Percentiles rank a stretch among this genome's conserved stretches.
Conservation (phyloP, 1,284 basidiomycete species). For the Tetrapyrgos nigripes region DNA sequence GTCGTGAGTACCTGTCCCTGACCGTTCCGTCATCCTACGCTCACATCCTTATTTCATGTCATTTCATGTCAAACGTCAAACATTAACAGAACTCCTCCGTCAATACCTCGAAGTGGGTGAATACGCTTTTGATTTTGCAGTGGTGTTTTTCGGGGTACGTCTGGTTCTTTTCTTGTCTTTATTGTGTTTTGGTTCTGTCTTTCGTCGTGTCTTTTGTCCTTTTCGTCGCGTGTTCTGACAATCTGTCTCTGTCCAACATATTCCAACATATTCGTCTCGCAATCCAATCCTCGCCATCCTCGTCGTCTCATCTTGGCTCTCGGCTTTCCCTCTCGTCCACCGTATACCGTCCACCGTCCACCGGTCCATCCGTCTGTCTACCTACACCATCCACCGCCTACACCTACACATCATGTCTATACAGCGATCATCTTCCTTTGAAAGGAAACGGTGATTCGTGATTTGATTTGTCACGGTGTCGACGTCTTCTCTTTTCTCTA, state of each 20-base stretch:
- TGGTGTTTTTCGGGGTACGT: constrained; percentile 80
- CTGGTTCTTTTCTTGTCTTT: too few relatives aligned
- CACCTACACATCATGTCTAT: constrained; percentile 3
- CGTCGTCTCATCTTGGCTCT: too few relatives aligned
- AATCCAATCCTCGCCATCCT: too few relatives aligned
- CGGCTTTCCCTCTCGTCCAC: too few relatives aligned
- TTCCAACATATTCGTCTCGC: too few relatives aligned
- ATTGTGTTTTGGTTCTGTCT: too few relatives aligned
- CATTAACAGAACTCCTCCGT: constrained; percentile 63
- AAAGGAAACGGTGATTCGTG: constrained; percentile 41
- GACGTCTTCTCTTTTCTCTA: too few relatives aligned
- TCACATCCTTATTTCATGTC: constrained; percentile 11
- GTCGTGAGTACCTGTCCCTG: constrained; percentile 60
- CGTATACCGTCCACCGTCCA: too few relatives aligned
- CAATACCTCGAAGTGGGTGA: constrained; percentile 86
- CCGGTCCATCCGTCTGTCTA: not conserved
- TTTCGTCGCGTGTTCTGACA: too few relatives aligned
- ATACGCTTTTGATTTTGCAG: constrained; percentile 82
- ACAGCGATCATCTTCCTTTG: constrained; percentile 78
- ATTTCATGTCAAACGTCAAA: not conserved
- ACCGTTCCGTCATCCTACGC: not conserved
- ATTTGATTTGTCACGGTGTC: too few relatives aligned
- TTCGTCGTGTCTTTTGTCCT: too few relatives aligned
- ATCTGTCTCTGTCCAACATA: too few relatives aligned
- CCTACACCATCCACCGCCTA: not conserved